A percentile compares a stretch with the other conserved stretches of the same genome.
These are phyloP conservation scores for Phytophthora quininea DNA, from an alignment of 352 stramenopile species.

Conservation along the genomic window DNA sequence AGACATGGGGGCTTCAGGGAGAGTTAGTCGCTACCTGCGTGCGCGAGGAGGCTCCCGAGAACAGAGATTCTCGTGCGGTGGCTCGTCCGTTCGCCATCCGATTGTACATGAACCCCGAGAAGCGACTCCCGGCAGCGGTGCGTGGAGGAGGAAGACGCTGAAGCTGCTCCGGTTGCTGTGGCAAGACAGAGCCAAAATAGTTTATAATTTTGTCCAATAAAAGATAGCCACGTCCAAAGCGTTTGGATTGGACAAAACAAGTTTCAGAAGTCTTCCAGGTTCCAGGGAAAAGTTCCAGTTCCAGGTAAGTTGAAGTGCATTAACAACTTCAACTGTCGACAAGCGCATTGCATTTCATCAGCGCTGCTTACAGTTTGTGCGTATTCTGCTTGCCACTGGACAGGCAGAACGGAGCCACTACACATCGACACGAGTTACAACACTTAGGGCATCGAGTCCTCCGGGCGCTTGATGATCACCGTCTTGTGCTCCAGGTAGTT, in stretches of 20 bases:
- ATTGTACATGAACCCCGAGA: conserved; percentile 74
- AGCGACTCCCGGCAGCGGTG: neutral
- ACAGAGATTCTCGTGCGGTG: conserved; percentile 66
- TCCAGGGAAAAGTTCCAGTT: neutral
- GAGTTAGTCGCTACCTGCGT: conserved; percentile 36
- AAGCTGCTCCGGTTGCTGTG: neutral
- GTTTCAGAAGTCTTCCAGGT: neutral
- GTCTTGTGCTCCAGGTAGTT: conserved; percentile 86
- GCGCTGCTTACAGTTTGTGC: conserved; percentile 7
- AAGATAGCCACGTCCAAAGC: neutral
- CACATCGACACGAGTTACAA: conserved; percentile 16
- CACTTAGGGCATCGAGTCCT: conserved; percentile 44
- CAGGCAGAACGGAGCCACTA: conserved; percentile 15
- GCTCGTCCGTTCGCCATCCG: conserved; percentile 68
- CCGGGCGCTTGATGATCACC: conserved; percentile 70
- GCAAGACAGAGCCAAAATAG: neutral
- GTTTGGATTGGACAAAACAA: conserved; percentile 1
- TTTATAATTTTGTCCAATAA: neutral
- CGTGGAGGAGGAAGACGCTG: too few relatives aligned
- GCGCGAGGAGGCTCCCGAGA: conserved; percentile 60
- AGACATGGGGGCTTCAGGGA: neutral
- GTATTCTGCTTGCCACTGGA: neutral
- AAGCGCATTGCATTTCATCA: conserved; percentile 14
- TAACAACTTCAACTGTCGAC: neutral
- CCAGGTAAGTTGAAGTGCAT: neutral